Percentiles rank a stretch among this genome's conserved stretches.
phyloP scores from a whole-genome alignment of 2,329 filamentous ascomycete species.

The Xylogone sp. region DNA sequence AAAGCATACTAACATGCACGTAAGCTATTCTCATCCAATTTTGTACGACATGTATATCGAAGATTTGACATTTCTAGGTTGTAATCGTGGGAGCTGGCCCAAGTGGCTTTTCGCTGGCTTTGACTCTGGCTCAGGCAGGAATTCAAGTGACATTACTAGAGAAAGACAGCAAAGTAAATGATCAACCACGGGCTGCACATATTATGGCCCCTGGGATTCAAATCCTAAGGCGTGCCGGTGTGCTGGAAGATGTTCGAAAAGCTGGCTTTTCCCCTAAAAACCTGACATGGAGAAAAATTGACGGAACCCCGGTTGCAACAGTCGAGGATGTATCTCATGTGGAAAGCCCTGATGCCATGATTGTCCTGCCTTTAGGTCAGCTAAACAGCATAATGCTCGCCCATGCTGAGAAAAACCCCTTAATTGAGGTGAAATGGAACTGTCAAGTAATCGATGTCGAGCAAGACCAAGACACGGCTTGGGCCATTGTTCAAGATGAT shows the following conservation, averaged over 20 bases:
- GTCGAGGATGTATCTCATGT: slow-evolving; percentile 14
- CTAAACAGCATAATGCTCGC: slow-evolving; percentile 36
- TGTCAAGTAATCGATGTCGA: slow-evolving; percentile 43
- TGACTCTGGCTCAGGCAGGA: slow-evolving; percentile 50
- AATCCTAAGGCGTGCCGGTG: slow-evolving; percentile 54
- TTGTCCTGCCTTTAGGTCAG: slow-evolving; percentile 40
- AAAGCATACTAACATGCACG: too few relatives aligned
- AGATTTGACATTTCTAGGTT: slow-evolving; percentile 29
- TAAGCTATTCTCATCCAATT: too few relatives aligned
- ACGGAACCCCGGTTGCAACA: slow-evolving; percentile 30
- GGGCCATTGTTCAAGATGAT: slow-evolving; percentile 33
- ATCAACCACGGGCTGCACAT: slow-evolving; percentile 58
- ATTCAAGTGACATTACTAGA: slow-evolving; percentile 54
- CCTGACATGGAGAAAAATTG: slow-evolving; percentile 40
- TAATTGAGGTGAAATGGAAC: slow-evolving; percentile 38
- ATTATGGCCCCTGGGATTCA: slow-evolving; percentile 55
- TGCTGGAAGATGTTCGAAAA: slow-evolving; percentile 47
- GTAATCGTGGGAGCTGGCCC: slow-evolving; percentile 47
- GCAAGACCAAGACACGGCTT: slow-evolving; percentile 46
- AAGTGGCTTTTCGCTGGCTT: slow-evolving; percentile 42
- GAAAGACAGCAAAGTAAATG: slow-evolving; percentile 48
- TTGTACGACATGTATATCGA: too few relatives aligned
- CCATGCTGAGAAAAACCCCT: slow-evolving; percentile 28
- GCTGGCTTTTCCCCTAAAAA: slow-evolving; percentile 37
- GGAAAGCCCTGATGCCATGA: slow-evolving; percentile 25